Percentiles rank a stretch among this genome's conserved stretches.
Evolutionary conservation across 805 yeast genomes (phyloP).

Genomic region (Candida lessepsii): DNA sequence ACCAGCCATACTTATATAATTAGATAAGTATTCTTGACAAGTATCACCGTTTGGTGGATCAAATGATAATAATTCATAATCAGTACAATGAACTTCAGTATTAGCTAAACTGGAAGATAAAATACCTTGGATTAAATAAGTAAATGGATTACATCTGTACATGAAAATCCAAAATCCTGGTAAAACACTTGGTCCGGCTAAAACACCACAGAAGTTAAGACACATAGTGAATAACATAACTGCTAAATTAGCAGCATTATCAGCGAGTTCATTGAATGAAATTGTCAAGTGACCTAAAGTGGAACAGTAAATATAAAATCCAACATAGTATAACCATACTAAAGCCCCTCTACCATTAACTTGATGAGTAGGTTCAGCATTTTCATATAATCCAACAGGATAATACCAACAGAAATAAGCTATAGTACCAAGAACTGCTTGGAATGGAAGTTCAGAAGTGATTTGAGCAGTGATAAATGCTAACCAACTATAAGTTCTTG

Average conservation of each 20-base stretch:
- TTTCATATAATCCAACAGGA: conserved; percentile 48
- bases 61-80: conserved; percentile 22
- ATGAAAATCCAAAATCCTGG: conserved; percentile 62
- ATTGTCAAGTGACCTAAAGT: conserved; percentile 31
- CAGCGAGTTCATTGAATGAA: conserved; percentile 30
- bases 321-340: conserved; percentile 32
- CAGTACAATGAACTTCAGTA: conserved; percentile 36
- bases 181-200: conserved; percentile 35
- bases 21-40: conserved; percentile 29
- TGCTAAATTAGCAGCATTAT: conserved; percentile 35
- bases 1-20: conserved; percentile 25
- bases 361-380: conserved; percentile 51
- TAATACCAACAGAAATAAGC: conserved; percentile 55
- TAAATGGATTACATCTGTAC: conserved; percentile 70
- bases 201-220: conserved; percentile 38
- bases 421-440: conserved; percentile 42
- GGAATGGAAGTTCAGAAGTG: conserved; percentile 48
- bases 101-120: conserved; percentile 29
- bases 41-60: conserved; percentile 25
- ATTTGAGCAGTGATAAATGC: conserved; percentile 41
- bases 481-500: conserved; percentile 45
- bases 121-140: conserved; percentile 63
- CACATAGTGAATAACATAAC: conserved; percentile 30
- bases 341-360: conserved; percentile 36
- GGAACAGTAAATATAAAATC: conserved; percentile 26